Evolutionary conservation across 495 filamentous ascomycete genomes (phyloP).

Genomic region (Neurospora discreta): DNA sequence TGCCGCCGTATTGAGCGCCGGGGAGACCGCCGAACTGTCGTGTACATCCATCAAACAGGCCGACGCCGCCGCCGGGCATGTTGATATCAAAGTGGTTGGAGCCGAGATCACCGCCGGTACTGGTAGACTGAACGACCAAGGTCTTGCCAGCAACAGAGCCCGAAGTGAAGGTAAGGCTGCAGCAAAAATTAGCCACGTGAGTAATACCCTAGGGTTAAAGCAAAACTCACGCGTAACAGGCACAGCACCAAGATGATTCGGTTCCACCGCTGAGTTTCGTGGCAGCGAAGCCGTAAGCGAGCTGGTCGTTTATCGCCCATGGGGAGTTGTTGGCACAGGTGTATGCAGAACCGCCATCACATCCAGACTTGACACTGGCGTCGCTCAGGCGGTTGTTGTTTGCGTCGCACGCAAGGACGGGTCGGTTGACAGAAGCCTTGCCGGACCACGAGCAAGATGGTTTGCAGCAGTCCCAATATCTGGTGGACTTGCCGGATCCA

Average conservation of each 20-base stretch:
- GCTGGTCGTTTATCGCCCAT: slow-evolving; percentile 38
- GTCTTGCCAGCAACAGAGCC: slow-evolving; percentile 39
- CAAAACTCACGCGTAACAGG: slow-evolving; percentile 39
- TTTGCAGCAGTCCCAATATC: slow-evolving; percentile 55
- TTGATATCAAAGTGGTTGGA: slow-evolving; percentile 47
- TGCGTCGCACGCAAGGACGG: slow-evolving; percentile 40
- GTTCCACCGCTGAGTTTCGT: slow-evolving; percentile 32
- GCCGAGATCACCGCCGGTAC: slow-evolving; percentile 46
- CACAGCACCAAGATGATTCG: slow-evolving; percentile 43
- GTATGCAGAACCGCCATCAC: slow-evolving; percentile 37
- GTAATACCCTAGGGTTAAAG: slow-evolving; percentile 13
- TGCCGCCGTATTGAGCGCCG: slow-evolving; percentile 45
- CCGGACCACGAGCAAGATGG: slow-evolving; percentile 46
- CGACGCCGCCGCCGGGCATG: slow-evolving; percentile 49
- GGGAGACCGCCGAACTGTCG: slow-evolving; percentile 43
- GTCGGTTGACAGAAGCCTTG: slow-evolving; percentile 38
- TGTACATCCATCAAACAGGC: slow-evolving; percentile 43
- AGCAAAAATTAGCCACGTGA: background rate
- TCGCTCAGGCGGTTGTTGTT: slow-evolving; percentile 33
- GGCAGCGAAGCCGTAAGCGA: slow-evolving; percentile 49
- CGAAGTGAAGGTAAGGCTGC: slow-evolving; percentile 26
- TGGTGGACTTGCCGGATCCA: slow-evolving; percentile 15
- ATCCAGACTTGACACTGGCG: slow-evolving; percentile 18
- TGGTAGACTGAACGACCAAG: slow-evolving; percentile 53
- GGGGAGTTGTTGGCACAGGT: slow-evolving; percentile 43